A percentile compares a stretch with the other conserved stretches of the same genome.
phyloP scores from a whole-genome alignment of 495 filamentous ascomycete species.

The Ascobolus immersus region DNA sequence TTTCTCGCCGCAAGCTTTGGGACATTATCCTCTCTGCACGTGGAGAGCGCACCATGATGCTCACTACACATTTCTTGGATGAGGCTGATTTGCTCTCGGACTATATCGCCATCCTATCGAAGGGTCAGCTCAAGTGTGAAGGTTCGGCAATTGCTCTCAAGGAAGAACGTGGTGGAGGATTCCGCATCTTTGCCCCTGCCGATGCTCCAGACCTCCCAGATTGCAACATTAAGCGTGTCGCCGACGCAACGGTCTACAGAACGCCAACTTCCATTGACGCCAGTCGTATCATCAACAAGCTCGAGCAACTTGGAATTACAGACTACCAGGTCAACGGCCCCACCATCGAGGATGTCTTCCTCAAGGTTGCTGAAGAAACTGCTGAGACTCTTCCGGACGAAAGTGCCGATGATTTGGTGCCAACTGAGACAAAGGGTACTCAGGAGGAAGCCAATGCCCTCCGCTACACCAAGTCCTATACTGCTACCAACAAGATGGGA shows the following conservation, averaged over 20 bases:
- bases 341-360: constrained; percentile 69
- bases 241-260: constrained; percentile 45
- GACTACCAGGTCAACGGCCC: constrained; percentile 61
- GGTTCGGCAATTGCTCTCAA: constrained; percentile 61
- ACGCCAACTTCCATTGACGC: constrained; percentile 35
- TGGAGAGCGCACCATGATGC: constrained; percentile 48
- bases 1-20: constrained; percentile 66
- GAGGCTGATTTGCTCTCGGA: constrained; percentile 55
- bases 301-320: constrained; percentile 34
- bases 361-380: constrained; percentile 53
- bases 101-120: constrained; percentile 52
- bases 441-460: constrained; percentile 3
- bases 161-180: constrained; percentile 42
- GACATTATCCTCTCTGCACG: constrained; percentile 62
- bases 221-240: constrained; percentile 29
- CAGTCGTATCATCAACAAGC: constrained; percentile 34
- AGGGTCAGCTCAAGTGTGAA: constrained; percentile 40
- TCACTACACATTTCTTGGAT: constrained; percentile 68
- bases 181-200: constrained; percentile 44
- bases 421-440: constrained; percentile 6
- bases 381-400: constrained; percentile 16
- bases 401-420: constrained; percentile 17
- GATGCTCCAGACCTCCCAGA: constrained; percentile 28
- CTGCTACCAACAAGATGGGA: constrained; percentile 5
- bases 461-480: constrained; percentile 10